Evolutionary conservation across 2,329 filamentous ascomycete genomes (phyloP), one percentile per base, ranked within the genome.

Genomic region (Pezicula carpinea): DNA sequence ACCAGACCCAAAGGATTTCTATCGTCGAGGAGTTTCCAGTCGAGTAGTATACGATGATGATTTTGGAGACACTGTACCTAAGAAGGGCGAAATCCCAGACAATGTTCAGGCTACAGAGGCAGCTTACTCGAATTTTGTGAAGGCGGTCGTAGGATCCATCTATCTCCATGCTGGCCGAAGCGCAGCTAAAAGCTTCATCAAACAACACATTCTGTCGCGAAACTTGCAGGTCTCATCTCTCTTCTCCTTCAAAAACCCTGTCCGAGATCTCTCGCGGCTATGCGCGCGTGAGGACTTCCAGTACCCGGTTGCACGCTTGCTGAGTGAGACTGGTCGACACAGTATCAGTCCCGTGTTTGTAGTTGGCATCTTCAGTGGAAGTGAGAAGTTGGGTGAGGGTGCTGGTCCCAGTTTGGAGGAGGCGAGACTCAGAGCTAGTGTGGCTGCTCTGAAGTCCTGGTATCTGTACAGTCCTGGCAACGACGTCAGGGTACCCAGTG

Each of bases 211-310:
- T 55, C 79, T 96, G 50, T 85, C 84, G 43, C 81, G 90, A 48
- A 80, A 87, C 57, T 77, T 96, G 50, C 81, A 92, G 54, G 72
- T 97, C 47, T 77, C 83, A 46, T 73, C 73, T 33, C 75, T 99
- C 51, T 99, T 99, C 72, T 74, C 82, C 53, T 97, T 99, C 75
- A 78, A 80, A 53, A 78, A 86, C 48, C 92, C 93, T 0, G 89
- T 89, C 22, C 82, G 86, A 54, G 93, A 99, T 68, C 76, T 99
- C 33, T 80, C 81, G 50, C 78, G 84, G 57, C 75, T 99, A 36
- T 99, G 93, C 70, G 83, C 83, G 5, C 77, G 93, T 51, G 93
- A 99, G 72, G 85, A 87, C 53, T 97, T 97, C 67, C 88, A 95
- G 58, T 67, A 81, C 7, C 93, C 93, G 1, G 79, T 96, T 21